Conservation (phyloP, 352 stramenopile species). For the Chrysophaeum taylorii region DNA sequence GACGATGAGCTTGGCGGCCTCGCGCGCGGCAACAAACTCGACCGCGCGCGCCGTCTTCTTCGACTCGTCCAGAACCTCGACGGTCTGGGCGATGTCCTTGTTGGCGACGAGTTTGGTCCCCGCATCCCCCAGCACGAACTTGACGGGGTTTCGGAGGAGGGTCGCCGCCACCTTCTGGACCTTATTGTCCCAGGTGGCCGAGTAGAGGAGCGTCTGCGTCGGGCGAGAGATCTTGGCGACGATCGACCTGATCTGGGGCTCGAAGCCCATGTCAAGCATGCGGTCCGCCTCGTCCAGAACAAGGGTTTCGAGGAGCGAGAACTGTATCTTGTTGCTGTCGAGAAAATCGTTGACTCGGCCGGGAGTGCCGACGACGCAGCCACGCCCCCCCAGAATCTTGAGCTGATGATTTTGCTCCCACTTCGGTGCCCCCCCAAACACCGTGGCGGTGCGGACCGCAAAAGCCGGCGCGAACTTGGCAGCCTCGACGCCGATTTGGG, state of each 20-base stretch:
- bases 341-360: conserved; percentile 86
- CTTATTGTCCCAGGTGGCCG: conserved; percentile 54
- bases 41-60: too few species aligned
- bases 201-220: conserved; percentile 56
- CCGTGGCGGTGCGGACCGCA: conserved; percentile 64
- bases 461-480: conserved; percentile 60
- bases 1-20: conserved; percentile 53
- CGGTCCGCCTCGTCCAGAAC: conserved; percentile 68
- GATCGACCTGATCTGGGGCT: conserved; percentile 73
- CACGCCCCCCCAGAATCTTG: conserved; percentile 70
- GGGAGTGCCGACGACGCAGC: conserved; percentile 83
- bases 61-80: conserved; percentile 71
- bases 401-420: conserved; percentile 77
- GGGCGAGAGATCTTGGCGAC: conserved; percentile 39
- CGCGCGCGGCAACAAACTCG: too few species aligned
- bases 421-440: conserved; percentile 84
- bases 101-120: conserved; percentile 77
- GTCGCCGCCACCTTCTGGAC: conserved; percentile 55
- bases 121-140: conserved; percentile 41
- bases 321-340: conserved; percentile 71
- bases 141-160: conserved; percentile 30
- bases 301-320: conserved; percentile 63
- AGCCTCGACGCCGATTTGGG: conserved; percentile 87
- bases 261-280: conserved; percentile 63
- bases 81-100: conserved; percentile 94